A percentile compares a stretch with the other conserved stretches of the same genome.
Evolutionary conservation across 495 filamentous ascomycete genomes (phyloP).

Genomic region (Penicillium manginii): DNA sequence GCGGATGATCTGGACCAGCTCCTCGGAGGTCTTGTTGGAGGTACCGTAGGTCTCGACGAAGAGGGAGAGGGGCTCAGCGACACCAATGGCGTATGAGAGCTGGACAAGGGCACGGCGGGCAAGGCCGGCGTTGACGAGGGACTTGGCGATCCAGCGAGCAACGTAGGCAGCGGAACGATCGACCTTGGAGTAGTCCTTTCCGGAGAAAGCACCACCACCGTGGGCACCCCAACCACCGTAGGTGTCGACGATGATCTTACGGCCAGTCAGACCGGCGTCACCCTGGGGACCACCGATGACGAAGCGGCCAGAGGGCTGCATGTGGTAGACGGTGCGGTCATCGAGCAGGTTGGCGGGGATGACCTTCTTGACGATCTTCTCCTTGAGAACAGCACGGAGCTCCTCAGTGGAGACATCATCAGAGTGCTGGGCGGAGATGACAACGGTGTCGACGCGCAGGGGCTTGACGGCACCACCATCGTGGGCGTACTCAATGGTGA

Average conservation of each 20-base stretch:
- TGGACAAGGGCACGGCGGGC: constrained; percentile 92
- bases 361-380: constrained; percentile 95
- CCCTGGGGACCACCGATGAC: constrained; percentile 99
- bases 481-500: constrained; percentile 97
- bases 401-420: constrained; percentile 88
- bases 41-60: constrained; percentile 68
- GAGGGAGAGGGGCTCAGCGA: constrained; percentile 91
- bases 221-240: constrained; percentile 99
- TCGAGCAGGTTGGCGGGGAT: constrained; percentile 92
- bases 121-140: constrained; percentile 84
- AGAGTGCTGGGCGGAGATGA: constrained; percentile 94
- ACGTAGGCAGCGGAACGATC: constrained; percentile 98
- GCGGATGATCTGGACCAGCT: constrained; percentile 91
- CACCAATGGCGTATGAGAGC: constrained; percentile 98
- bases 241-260: constrained; percentile 99
- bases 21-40: constrained; percentile 79
- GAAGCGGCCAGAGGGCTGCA: constrained; percentile 98
- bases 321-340: constrained; percentile 91
- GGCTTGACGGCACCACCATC: constrained; percentile 94
- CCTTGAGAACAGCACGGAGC: constrained; percentile 90
- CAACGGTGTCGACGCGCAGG: constrained; percentile 90
- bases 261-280: constrained; percentile 97
- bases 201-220: constrained; percentile 99
- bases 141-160: constrained; percentile 98
- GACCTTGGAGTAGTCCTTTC: constrained; percentile 99